Base-by-base conservation (phyloP, 2,329 filamentous ascomycete species). In the Talaromyces sp. region DNA sequence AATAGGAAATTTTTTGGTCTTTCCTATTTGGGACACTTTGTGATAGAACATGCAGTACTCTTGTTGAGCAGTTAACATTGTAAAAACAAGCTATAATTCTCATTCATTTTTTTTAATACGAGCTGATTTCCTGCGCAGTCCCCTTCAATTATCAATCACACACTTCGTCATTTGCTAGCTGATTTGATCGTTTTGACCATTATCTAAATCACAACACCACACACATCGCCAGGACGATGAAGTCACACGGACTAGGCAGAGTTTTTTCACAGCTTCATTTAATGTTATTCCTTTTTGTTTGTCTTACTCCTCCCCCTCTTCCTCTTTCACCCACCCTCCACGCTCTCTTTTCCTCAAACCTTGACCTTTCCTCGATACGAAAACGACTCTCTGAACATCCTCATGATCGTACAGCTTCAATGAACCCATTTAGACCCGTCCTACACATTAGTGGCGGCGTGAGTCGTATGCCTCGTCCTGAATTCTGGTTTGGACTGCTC, bases 221-320 rank as follows among this genome's bases (percentile, higher is more conserved):
- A 14, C 19, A n/a, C 10, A 62, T 62, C 60, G 49, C 35, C 60
- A 54, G 16, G 60, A 41, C 60, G 60, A 62, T 62, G n/a, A n/a
- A 52, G 47, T 37, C 59, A 52, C 59, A 52, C 39, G 22, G 14
- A 22, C 13, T 45, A 58, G 22, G 22, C 33, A 45, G 14, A 31
- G 14, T 31, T 45, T 31, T 45, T 59, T 59, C 37, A 19, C 19
- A n/a, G 37, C 35, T 41, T 59, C 56, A 59, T 27, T 27, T 16
- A 22, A 57, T 35, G 14, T 24, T 27, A 16, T 45, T 39, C 13
- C 13, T 14, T 24, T 27, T 41, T 58, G 35, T n/a, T 39, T 58
- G 35, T 43, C 13, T 31, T 54, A 10, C 24, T 54, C 9, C 31
- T 19, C 39, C 45, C 41, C 27, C 45, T 54, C 22, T 41, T 33